A percentile compares a stretch with the other conserved stretches of the same genome.
phyloP scores from a whole-genome alignment of 108 stramenopile genomes.

The Cylindrotheca fusiformis region DNA sequence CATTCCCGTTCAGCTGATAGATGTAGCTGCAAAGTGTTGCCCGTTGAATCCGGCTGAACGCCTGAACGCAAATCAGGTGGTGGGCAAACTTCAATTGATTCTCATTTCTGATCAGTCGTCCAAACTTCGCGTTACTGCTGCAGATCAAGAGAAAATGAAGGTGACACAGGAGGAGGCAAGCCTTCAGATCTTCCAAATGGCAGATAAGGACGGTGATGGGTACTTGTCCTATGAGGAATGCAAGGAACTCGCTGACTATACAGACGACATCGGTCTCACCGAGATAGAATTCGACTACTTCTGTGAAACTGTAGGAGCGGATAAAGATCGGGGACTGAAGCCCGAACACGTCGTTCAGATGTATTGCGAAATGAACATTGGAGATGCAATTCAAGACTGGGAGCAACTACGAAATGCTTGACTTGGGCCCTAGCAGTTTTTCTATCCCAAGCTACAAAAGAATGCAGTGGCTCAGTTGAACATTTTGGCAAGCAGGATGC shows the following conservation, averaged over 20 bases:
- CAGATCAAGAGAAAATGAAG: neutral
- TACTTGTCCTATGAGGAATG: conserved; percentile 7
- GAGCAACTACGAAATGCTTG: conserved; percentile 3
- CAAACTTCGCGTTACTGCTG: neutral
- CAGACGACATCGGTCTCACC: conserved; percentile 5
- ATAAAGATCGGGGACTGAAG: neutral
- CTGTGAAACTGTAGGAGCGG: conserved; percentile 5
- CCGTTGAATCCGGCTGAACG: conserved; percentile 8
- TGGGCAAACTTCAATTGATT: conserved; percentile 9
- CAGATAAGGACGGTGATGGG: conserved; percentile 6
- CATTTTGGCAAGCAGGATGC: no score
- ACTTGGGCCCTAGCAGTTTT: no score
- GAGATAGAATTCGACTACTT: neutral
- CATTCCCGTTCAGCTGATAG: neutral
- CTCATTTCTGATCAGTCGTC: neutral
- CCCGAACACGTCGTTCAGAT: conserved; percentile 1
- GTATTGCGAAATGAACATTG: conserved; percentile 5
- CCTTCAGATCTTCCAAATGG: conserved; percentile 5
- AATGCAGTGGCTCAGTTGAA: no score
- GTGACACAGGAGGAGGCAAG: neutral
- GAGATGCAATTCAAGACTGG: conserved; percentile 6
- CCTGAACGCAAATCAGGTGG: conserved; percentile 7
- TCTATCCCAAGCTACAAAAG: no score
- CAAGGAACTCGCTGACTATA: neutral
- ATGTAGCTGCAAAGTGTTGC: conserved; percentile 11